Base-by-base conservation (phyloP, 768 basidiomycete genomes). In the Boletus reticuloceps region DNA sequence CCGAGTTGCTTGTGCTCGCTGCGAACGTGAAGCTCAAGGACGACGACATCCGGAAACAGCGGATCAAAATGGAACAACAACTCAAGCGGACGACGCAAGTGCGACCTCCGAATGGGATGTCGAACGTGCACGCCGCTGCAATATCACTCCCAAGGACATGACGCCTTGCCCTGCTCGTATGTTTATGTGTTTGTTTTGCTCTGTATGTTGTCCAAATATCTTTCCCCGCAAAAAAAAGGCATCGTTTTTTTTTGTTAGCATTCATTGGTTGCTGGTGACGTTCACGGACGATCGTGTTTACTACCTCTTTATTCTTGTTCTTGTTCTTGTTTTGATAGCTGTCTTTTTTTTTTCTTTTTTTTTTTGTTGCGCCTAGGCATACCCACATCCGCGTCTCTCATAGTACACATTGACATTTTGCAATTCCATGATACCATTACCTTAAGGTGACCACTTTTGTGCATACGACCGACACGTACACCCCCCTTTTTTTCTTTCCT, bases 41-140 rank as follows among this genome's bases (percentile, higher is more conserved):
- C 60, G 89, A 91, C 54, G 89, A 91, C 54, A 58, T 92, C 16
- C 80, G 83, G 27, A 91, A 90, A 64, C 86, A 87, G 60, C 82
- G 89, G 4, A 64, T 79, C 32, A 91, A 91, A 65, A 82, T 91
- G 75, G 86, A 88, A 60, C 82, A 82, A n/a, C 84, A 86, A 56
- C 76, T 84, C 32, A 89, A 86, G 63, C 77, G 82, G 39, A 84
- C 86, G 54, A 74, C 75, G 17, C 79, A 77, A 40, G 64, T 65
- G 4, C 75, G 78, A 19, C 58, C 67, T 38, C 59, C 65, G 0
- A 72, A 62, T 22, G 70, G 72, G 6, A 6, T 61, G 36, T 53
- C 69, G 32, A 59, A 45, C 49, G 61, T 69, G 55, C 69, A 73
- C 47, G 62, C 56, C 1, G 17, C 60, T 5, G 42, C 64, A 17